phyloP scores from a whole-genome alignment of 169 alveolate species.

The Babesia ovis region DNA sequence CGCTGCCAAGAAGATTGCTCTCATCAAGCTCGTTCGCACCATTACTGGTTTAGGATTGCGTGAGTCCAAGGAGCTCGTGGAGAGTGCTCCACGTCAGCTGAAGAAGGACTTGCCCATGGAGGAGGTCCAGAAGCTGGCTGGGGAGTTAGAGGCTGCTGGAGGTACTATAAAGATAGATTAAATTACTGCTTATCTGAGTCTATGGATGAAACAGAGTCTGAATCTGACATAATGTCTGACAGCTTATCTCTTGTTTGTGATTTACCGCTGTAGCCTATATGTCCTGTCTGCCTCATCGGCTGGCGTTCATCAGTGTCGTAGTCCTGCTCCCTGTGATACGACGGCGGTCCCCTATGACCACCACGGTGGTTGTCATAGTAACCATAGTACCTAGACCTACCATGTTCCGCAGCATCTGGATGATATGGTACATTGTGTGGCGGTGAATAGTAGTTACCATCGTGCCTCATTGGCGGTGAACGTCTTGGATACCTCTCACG shows the following conservation, averaged over 20 bases:
- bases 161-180: slow-evolving; percentile 68
- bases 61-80: slow-evolving; percentile 84
- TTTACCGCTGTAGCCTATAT: background rate
- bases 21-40: slow-evolving; percentile 81
- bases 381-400: background rate
- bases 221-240: background rate
- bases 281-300: background rate
- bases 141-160: slow-evolving; percentile 78
- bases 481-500: background rate
- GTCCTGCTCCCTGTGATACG: background rate
- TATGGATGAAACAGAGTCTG: background rate
- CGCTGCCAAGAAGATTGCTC: slow-evolving; percentile 77
- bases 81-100: slow-evolving; percentile 76
- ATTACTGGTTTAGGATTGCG: slow-evolving; percentile 77
- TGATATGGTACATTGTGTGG: background rate
- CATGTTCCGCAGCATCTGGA: background rate
- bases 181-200: background rate
- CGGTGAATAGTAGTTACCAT: background rate
- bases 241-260: background rate
- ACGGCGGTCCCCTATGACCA: background rate
- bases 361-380: background rate
- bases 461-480: background rate
- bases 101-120: slow-evolving; percentile 70
- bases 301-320: background rate
- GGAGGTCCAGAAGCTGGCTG: slow-evolving; percentile 79